Conservation (phyloP, 208 protist genomes). For the Wallacemonas rigidus region DNA sequence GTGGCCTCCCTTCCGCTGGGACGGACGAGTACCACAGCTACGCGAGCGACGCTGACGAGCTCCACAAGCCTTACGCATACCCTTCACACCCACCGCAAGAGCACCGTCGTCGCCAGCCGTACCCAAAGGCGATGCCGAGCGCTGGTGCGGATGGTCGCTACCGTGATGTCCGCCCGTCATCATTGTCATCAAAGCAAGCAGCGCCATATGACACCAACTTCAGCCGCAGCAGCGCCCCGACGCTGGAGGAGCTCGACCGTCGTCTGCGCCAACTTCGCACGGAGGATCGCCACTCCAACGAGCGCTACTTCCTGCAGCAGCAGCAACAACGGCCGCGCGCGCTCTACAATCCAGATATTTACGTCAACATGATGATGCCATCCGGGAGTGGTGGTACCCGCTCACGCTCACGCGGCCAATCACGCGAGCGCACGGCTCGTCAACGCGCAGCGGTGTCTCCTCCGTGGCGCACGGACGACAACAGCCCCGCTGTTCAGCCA, state of each 20-base stretch:
- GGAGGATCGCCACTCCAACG: conserved; percentile 14
- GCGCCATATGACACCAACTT: not conserved
- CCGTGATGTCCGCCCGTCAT: not conserved
- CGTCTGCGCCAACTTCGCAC: conserved; percentile 51
- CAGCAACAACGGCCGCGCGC: conserved; percentile 18
- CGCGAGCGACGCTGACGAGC: not conserved
- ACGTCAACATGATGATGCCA: conserved; percentile 25
- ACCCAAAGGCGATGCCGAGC: too few relatives aligned
- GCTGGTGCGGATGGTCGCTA: not conserved
- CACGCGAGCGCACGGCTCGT: conserved; percentile 18
- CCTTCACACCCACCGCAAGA: too few relatives aligned
- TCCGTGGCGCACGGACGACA: conserved; percentile 75
- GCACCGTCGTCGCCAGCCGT: too few relatives aligned
- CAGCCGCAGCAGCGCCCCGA: conserved; percentile 38
- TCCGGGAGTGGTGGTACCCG: not conserved
- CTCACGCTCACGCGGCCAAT: not conserved
- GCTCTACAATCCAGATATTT: conserved; percentile 14
- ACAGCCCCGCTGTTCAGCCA: conserved; percentile 46
- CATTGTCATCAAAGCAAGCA: not conserved
- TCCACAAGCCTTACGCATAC: too few relatives aligned
- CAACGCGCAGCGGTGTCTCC: conserved; percentile 44
- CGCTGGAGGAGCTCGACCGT: conserved; percentile 51
- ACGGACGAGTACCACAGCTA: conserved; percentile 12
- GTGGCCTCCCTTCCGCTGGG: not conserved
- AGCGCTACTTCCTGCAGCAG: conserved; percentile 14